A percentile compares a stretch with the other conserved stretches of the same genome.
phyloP scores from a whole-genome alignment of 1,284 basidiomycete species.

The Moniliophthora roreri region DNA sequence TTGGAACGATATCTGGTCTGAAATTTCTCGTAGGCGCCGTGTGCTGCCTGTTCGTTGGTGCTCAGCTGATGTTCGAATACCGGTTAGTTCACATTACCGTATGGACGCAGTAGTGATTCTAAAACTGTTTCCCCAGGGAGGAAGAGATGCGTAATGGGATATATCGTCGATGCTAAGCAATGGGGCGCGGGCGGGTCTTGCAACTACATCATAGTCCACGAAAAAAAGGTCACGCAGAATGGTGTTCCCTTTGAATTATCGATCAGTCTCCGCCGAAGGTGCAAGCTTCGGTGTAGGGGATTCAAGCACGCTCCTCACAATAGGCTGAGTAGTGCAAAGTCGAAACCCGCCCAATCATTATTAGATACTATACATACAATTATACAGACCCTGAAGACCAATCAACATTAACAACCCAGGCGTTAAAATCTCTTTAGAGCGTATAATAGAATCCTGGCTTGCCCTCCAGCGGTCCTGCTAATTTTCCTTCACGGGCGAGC shows the following conservation, averaged over 20 bases:
- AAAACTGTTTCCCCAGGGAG: constrained; percentile 29
- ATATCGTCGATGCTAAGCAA: constrained; percentile 52
- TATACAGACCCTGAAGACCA: no score
- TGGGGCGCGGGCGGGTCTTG: background rate
- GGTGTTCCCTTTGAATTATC: no score
- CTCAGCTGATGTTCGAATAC: constrained; percentile 96
- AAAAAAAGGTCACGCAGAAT: no score
- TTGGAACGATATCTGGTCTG: constrained; percentile 66
- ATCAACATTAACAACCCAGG: background rate
- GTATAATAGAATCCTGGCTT: constrained; percentile 43
- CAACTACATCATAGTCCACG: no score
- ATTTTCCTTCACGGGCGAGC: constrained; percentile 32
- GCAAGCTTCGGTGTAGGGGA: no score
- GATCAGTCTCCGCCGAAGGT: no score
- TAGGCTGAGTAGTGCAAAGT: no score
- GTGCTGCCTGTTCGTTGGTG: constrained; percentile 75
- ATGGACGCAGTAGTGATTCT: background rate
- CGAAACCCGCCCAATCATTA: no score
- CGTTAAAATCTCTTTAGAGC: constrained; percentile 22
- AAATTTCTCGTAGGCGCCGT: constrained; percentile 66
- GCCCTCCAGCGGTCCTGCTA: constrained; percentile 35
- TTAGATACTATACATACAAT: no score
- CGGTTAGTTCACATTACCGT: constrained; percentile 37
- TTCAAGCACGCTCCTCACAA: no score
- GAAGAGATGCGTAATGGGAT: constrained; percentile 63